Base-by-base conservation (phyloP, 140 eudicot genomes). In the Cichorium intybus region DNA sequence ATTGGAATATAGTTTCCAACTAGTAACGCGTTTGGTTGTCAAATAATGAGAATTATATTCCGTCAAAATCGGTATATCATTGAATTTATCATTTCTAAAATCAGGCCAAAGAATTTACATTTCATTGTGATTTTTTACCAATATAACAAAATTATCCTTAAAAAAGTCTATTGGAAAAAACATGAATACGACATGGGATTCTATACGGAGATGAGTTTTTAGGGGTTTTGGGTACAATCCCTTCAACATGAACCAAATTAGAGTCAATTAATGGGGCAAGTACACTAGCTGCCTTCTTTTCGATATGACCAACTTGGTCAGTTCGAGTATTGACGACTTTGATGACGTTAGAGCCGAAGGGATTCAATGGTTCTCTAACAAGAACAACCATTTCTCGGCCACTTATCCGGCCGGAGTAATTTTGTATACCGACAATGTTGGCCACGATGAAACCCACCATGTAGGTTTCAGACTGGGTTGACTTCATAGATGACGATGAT, bases 331-430 rank as follows among this genome's bases (percentile, higher is more conserved):
- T 83, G 12, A 92, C 10, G 29, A 88, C 99, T 66, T 73, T 81
- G 7, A 92, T 92, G 1, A 94, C 98, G 56, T 88, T 85, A 1
- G 63, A 8, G 43, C 88, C 95, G 70, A 62, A 65, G 14, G 55
- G 77, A 39, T 92, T 92, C 35, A 85, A 24, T 0, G 96, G 95
- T 4, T 92, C 99, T 0, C 97, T 84, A n/a, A 85, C 77, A 22
- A 92, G 70, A 48, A 86, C 96, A 27, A 92, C 99, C 78, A 83
- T 62, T 62, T 92, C 95, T 1, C 95, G 84, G 24, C 85, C 93
- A n/a, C 65, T 81, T 16, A 88, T 70, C 2, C 78, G 73, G 37
- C 89, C 98, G 22, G 73, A 14, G 31, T 88, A 92, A 60, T 87
- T 71, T 33, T 82, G 92, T 0, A 88, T 8, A 0, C 95, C 95